Evolutionary conservation across 2,329 filamentous ascomycete species (phyloP), one percentile per base, ranked within the genome.

Genomic region (Paecilomyces fulvus): DNA sequence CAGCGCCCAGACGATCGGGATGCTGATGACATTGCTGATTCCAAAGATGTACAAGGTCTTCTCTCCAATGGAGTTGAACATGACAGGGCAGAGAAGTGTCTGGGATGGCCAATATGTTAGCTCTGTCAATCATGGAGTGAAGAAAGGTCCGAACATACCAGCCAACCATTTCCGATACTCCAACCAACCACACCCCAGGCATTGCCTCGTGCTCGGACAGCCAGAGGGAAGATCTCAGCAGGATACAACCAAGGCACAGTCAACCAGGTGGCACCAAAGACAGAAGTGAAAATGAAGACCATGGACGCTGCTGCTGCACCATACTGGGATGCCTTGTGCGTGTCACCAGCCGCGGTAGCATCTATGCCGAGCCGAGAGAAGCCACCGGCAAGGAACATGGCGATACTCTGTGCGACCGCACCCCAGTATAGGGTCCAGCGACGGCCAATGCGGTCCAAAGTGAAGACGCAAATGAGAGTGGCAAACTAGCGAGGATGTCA

Each of bases 41-140:
- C 81, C 88, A 63, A 90, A 91, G 53, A 91, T 84, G 66, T 89
- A 88, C 0, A 90, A 75, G 0, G 86, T 90, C 65, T 88, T 89
- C 60, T 89, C 85, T 21, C 81, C 79, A 53, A 90, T 83, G 5
- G 77, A 75, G 56, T 77, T 72, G 65, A 89, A 86, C 72, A 86
- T 85, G n/a, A 80, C 75, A 0, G 82, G 82, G 8, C 80, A 78
- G 0, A 84, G 70, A 0, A 84, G 74, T 0, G 71, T 73, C 66
- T 76, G 56, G 66, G 51, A 51, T 63, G 59, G 11, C 63, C 63
- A 17, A 55, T 48, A 51, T 50, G 20, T 58, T 14, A 12, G 11
- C 17, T 43, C 55, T 56, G 50, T 28, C 49, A 69, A 3, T 56
- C 56, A 66, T 65, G 30, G 64, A 49, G 50, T 20, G 62, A 54